Base-by-base conservation (phyloP, 2,329 filamentous ascomycete species). In the Ampelomyces quisqualis region DNA sequence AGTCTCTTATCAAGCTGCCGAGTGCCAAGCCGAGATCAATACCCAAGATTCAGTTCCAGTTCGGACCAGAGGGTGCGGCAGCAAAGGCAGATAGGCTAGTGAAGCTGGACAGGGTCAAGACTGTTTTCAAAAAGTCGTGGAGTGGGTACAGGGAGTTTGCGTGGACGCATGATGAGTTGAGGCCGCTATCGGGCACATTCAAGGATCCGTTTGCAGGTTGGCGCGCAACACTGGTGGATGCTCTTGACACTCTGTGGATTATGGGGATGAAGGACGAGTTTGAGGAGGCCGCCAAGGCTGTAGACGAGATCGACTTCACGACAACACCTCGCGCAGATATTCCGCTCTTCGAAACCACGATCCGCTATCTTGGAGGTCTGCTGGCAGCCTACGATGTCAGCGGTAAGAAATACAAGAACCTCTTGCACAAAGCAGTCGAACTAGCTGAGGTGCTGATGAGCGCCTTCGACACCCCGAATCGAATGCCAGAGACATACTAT, bases 191-290 rank as follows among this genome's bases (percentile, higher is more conserved):
- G 20, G 83, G 83, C 36, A 73, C 71, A 10, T 81, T 75, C 50
- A 80, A 81, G 13, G 86, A 96, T 61, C 88, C 89, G 0, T 97
- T 97, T 67, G 91, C 89, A 62, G 88, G 86, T 34, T 95, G 90
- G 90, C 87, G 87, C 13, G 90, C 90, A 11, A 94, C 90, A 0
- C 65, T 95, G 46, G 86, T 95, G 4, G 90, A 95, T 71, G 42
- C 79, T 2, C 71, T 86, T 37, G 85, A 88, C 59, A 81, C 81
- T n/a, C 70, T 88, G 10, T 87, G 84, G 83, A 84, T 88, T 49
- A 82, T 88, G 78, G 84, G 77, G 3, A 53, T 87, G 58, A 76
- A 75, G 47, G 71, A 78, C 0, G 84, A 88, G 43, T 88, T 88
- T 56, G 73, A 79, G 21, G 73, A 79, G 50, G 83, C 84, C 2